These are phyloP conservation scores for Talaromyces sp. DNA, from an alignment of 2,329 filamentous ascomycete genomes.

Conservation along the genomic window DNA sequence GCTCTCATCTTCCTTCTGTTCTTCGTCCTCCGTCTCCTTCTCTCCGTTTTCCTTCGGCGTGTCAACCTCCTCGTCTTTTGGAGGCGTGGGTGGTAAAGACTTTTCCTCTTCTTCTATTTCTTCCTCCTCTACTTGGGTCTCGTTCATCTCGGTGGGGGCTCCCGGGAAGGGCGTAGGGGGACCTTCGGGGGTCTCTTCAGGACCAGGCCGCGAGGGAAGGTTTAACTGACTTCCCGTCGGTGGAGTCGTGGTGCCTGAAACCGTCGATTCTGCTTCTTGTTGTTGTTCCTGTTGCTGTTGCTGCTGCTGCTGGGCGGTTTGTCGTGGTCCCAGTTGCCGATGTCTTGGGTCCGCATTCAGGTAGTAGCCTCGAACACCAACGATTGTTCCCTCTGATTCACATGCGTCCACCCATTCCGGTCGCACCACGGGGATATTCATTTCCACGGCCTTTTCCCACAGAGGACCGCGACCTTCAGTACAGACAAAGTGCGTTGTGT, in stretches of 20 bases:
- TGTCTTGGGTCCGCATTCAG: constrained; percentile 74
- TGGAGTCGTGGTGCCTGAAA: constrained; percentile 9
- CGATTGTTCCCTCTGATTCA: constrained; percentile 83
- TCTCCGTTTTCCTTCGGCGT: constrained; percentile 16
- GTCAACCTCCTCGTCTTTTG: constrained; percentile 13
- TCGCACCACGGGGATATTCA: constrained; percentile 94
- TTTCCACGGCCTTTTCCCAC: constrained; percentile 96
- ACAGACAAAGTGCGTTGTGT: constrained; percentile 97
- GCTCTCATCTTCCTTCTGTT: constrained; percentile 12
- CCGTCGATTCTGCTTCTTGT: constrained; percentile 2
- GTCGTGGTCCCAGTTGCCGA: constrained; percentile 44
- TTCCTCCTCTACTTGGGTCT: constrained; percentile 4
- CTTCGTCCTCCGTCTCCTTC: constrained; percentile 10
- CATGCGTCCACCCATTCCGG: constrained; percentile 98
- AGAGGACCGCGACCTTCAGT: constrained; percentile 82
- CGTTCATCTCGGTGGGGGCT: constrained; percentile 11
- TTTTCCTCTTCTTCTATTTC: constrained; percentile 12
- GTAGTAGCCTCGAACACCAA: constrained; percentile 94
- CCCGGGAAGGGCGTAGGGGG: constrained; percentile 21
- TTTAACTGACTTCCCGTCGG: constrained; percentile 17
- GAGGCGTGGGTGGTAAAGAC: constrained; percentile 14
- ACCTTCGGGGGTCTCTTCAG: constrained; percentile 11
- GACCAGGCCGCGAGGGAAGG: constrained; percentile 15
- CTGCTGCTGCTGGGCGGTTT: constrained; percentile 25
- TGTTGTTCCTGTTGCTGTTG: constrained; percentile 15